These are phyloP conservation scores for Hylodesmum podocarpum DNA, from an alignment of 306 rosid species.

Conservation along the genomic window DNA sequence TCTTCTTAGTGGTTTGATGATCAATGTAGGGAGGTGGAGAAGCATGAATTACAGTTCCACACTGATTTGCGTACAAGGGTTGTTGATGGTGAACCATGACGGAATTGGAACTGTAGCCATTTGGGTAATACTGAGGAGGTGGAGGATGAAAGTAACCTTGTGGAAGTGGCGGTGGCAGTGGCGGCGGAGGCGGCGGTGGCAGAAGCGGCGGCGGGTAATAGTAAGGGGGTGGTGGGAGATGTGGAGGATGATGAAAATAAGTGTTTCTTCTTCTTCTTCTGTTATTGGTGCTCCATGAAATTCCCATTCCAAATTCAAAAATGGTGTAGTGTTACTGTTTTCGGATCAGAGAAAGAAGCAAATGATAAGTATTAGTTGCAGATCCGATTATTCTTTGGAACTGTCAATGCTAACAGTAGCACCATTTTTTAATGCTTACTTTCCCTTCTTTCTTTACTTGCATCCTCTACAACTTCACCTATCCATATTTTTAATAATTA, in stretches of 20 bases:
- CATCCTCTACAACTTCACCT: too few species aligned
- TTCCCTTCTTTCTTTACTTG: background rate
- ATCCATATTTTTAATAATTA: too few species aligned
- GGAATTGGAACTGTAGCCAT: conserved; percentile 36
- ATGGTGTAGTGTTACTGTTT: too few species aligned
- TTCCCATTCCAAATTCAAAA: conserved; percentile 68
- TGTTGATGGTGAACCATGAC: conserved; percentile 46
- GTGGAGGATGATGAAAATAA: conserved; percentile 39
- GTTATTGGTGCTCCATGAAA: conserved; percentile 62
- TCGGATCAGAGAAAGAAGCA: background rate
- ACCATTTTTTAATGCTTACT: background rate
- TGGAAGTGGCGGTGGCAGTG: conserved; percentile 27
- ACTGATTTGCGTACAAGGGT: conserved; percentile 45
- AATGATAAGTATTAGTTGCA: background rate
- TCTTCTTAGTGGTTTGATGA: conserved; percentile 81
- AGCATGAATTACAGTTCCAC: conserved; percentile 27
- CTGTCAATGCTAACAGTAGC: background rate
- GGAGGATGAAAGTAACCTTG: conserved; percentile 49
- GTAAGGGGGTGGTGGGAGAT: conserved; percentile 44
- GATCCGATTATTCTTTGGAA: conserved; percentile 8
- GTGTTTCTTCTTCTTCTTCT: conserved; percentile 58
- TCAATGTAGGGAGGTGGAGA: conserved; percentile 64
- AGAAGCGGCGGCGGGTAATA: conserved; percentile 40
- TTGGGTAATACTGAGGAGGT: conserved; percentile 53
- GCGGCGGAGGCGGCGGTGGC: conserved; percentile 15